Base-by-base conservation (phyloP, 306 rosid genomes). In the Citrullus amarus region DNA sequence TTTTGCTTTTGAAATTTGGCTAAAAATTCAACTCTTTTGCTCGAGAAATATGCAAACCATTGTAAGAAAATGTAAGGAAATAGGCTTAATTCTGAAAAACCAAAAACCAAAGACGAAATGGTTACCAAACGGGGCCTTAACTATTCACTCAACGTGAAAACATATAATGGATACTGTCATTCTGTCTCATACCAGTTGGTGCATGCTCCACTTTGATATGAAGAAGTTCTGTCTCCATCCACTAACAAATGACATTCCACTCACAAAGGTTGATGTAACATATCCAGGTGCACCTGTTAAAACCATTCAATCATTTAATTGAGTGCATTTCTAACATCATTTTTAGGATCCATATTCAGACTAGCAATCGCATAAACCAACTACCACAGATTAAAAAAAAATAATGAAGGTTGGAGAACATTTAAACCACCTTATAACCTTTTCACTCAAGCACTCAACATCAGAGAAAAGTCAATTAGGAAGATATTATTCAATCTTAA, bases 131-230 rank as follows among this genome's bases (percentile, higher is more conserved):
- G 36, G 36, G 36, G 3, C 36, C 36, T 32, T 32, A 69, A 43
- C 75, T 5, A 41, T 69, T 66, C 72, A 66, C 36, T 7, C 48
- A 41, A 66, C 72, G 44, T 38, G 72, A 66, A 66, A 66, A 17
- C 28, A 65, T 66, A 66, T 38, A 66, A 38, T 66, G 51, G 20
- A 67, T 17, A 41, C 54, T 43, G 5, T 11, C 44, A 16, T 73
- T 51, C 16, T 30, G 34, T n/a, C 68, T 36, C 82, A 69, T 95
- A 95, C 99, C 97, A 95, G 83, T 77, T 95, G 98, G 89, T 95
- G 99, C 95, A 95, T 89, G 91, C 90, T 89, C 99, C 99, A 95
- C 86, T 95, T 95, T 75, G 99, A 92, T 86, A 95, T 88, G 80
- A 78, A 95, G 81, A 95, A 81, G 54, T 84, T 91, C 78, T 91